Base-by-base conservation (phyloP, 345 rosid genomes). In the Corchorus capsularis region DNA sequence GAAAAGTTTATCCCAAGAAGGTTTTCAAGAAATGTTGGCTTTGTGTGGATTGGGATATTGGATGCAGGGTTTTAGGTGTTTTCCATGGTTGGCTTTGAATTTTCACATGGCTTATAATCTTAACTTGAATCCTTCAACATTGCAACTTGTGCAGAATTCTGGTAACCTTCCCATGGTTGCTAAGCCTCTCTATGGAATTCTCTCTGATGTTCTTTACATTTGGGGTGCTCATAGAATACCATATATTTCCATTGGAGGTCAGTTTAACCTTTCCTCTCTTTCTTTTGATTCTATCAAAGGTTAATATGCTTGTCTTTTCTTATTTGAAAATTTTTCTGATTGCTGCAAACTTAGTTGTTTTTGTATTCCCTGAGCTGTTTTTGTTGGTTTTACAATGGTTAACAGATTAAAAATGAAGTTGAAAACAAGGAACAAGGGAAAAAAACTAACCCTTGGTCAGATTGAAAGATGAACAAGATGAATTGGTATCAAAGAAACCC, bases 21-120 rank as follows among this genome's bases (percentile, higher is more conserved):
- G 93, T 77, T 67, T 84, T 16, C 77, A 77, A 47, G 85, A 84
- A 79, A 89, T 91, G 90, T 52, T 81, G 57, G 82, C 63, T 75
- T 59, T 91, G 84, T 91, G 98, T 84, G 98, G 97, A 50, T 76
- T 94, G 72, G 98, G 97, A 63, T 94, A 93, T 60, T 93, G 97
- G 93, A 79, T 90, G 34, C 97, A 94, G 76, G 98, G 98, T 0
- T 91, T 88, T 54, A 84, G 98, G 85, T 90, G 97, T 85, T 94
- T 94, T 79, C 97, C 98, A 60, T 94, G 97, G 98, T 80, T 94
- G 82, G 92, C 97, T 47, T 89, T 93, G 72, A 93, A 92, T 83
- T 94, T 91, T 80, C 92, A 91, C 76, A 89, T 94, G 97, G 95
- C 91, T 61, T 47, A 89, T 39, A 84, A 82, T 79, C 95, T 94